phyloP scores from a whole-genome alignment of 805 yeast species.

The Nadsonia fulvescens region DNA sequence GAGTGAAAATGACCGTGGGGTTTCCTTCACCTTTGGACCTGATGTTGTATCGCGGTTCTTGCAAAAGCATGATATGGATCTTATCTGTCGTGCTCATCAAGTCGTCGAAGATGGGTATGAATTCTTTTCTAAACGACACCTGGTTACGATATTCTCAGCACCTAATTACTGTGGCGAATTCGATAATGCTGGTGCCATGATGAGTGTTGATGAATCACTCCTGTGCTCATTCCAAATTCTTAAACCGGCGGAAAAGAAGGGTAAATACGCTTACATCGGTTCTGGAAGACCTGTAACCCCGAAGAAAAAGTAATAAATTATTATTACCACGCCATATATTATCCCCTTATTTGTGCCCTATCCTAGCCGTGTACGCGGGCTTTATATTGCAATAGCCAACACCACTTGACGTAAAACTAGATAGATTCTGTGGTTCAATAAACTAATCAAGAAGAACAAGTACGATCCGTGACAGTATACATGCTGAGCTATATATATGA shows the following conservation, averaged over 20 bases:
- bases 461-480: too few species aligned
- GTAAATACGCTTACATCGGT: constrained; percentile 33
- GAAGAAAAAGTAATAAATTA: constrained; percentile 32
- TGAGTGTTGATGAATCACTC: constrained; percentile 93
- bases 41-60: constrained; percentile 92
- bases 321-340: too few species aligned
- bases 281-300: constrained; percentile 37
- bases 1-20: constrained; percentile 99
- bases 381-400: too few species aligned
- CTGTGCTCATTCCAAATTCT: constrained; percentile 82
- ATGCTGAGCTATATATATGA: too few species aligned
- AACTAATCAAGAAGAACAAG: too few species aligned
- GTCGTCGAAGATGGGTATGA: constrained; percentile 99
- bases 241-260: constrained; percentile 95
- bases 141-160: constrained; percentile 88
- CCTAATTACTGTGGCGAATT: constrained; percentile 98
- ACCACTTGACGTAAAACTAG: too few species aligned
- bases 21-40: constrained; percentile 98
- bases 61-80: constrained; percentile 95
- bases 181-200: constrained; percentile 99
- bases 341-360: too few species aligned
- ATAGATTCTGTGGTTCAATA: too few species aligned
- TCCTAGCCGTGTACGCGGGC: too few species aligned
- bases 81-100: constrained; percentile 96
- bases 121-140: constrained; percentile 87